Evolutionary conservation across 257 asterid species (phyloP).

Genomic region (Capsicum pubescens): DNA sequence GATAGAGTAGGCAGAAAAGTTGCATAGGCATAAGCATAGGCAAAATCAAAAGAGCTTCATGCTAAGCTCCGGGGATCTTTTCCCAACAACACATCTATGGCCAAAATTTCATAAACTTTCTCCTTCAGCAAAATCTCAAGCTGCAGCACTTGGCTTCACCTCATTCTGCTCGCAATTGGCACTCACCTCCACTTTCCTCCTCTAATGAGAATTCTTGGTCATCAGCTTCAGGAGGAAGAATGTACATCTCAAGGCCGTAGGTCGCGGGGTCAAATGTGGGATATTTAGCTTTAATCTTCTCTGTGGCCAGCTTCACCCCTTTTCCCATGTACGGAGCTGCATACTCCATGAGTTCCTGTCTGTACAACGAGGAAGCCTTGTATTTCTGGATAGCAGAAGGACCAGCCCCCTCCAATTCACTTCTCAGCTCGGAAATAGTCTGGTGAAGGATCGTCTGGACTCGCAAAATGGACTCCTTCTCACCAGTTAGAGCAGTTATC

Average conservation of each 20-base stretch:
- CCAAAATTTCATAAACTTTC: neutral
- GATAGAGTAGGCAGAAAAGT: neutral
- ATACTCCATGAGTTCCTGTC: constrained; percentile 26
- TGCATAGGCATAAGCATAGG: constrained; percentile 10
- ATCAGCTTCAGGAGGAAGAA: constrained; percentile 24
- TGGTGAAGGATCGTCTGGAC: constrained; percentile 1
- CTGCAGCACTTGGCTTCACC: neutral
- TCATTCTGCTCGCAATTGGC: neutral
- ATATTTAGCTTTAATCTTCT: constrained; percentile 11
- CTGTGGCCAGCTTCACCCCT: constrained; percentile 21
- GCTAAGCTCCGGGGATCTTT: neutral
- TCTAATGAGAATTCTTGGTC: neutral
- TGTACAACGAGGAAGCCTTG: constrained; percentile 20
- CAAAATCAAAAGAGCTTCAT: neutral
- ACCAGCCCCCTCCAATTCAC: constrained; percentile 9
- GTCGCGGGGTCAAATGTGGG: neutral
- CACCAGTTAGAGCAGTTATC: neutral
- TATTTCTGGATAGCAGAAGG: constrained; percentile 12
- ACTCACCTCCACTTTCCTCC: neutral
- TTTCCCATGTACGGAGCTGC: constrained; percentile 24
- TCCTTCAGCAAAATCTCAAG: neutral
- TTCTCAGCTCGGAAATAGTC: neutral
- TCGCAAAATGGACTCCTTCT: neutral
- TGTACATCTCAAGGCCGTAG: constrained; percentile 6
- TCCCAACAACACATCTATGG: neutral